Base-by-base conservation (phyloP, 768 basidiomycete species). In the Trametes cubensis region DNA sequence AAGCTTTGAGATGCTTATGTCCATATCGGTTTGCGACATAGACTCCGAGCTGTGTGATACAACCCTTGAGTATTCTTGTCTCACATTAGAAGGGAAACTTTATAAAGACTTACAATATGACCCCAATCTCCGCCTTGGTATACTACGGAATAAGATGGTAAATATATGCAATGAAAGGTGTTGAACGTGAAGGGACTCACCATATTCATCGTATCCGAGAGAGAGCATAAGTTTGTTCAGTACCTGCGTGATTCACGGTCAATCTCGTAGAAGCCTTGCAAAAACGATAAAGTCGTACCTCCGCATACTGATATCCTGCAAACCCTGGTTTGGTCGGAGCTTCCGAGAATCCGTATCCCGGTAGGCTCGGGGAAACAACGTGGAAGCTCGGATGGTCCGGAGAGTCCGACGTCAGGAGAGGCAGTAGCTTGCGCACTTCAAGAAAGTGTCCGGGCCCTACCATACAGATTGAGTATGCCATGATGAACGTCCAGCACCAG, bases 291-390 rank as follows among this genome's bases (percentile, higher is more conserved):
- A 25, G 21, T n/a, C n/a, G n/a, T 41, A 81, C 85, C 74, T 87
- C 84, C 1, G 84, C 85, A 55, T 81, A 85, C 53, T 86, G 85
- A 21, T 69, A 61, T 0, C 73, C 28, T 4, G 63, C 67, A 64
- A 88, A 88, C 0, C 85, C 84, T 62, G 76, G 77, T 67, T 81
- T 81, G 42, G 69, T 80, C 0, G 83, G 80, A 0, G 79, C 83
- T 47, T 84, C 79, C 0, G 86, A 87, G 70, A 86, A 88, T 0
- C 85, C 86, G 68, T 73, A 88, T 0, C 84, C 85, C 17, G 86
- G 87, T 14, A 88, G 66, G 65, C 85, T 82, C 34, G 80, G 66
- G 0, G 81, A 81, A 0, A 89, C 84, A 21, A 89, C 83, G 62
- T 88, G 84, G 69, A 88, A 88, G 51, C 78, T 81, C 0, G 85